Evolutionary conservation across 176 grass and related monocot genomes (phyloP).

Genomic region (Zea luxurians): DNA sequence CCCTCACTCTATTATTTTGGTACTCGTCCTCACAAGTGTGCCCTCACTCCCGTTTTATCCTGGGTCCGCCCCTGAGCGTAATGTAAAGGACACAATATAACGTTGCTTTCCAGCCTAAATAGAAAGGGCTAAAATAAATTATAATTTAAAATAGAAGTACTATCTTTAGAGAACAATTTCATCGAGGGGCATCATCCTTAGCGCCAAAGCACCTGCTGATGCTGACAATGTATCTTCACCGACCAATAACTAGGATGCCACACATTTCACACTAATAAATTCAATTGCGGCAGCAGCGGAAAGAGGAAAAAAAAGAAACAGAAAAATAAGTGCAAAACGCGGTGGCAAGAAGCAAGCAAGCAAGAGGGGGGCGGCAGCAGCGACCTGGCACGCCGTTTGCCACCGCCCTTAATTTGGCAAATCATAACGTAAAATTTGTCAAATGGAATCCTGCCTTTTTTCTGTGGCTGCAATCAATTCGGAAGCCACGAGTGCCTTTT

Average conservation of each 20-base stretch:
- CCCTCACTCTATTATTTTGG: too few relatives aligned
- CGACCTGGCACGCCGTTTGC: constrained; percentile 18
- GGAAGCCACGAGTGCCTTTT: constrained; percentile 4
- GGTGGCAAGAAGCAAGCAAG: constrained; percentile 13
- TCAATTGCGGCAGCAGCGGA: not conserved
- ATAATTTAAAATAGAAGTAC: too few relatives aligned
- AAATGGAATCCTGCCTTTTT: not conserved
- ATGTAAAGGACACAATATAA: too few relatives aligned
- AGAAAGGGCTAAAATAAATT: too few relatives aligned
- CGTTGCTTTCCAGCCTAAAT: too few relatives aligned
- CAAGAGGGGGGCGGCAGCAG: constrained; percentile 2
- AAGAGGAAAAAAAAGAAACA: accelerated
- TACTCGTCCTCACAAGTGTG: too few relatives aligned
- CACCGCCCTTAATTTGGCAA: constrained; percentile 38
- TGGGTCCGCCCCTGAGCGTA: too few relatives aligned
- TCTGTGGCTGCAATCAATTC: constrained; percentile 32
- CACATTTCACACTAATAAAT: not conserved
- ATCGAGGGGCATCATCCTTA: not conserved
- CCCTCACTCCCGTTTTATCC: too few relatives aligned
- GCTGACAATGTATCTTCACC: not conserved
- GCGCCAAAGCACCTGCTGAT: not conserved
- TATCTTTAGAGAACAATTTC: not conserved
- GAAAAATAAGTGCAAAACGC: not conserved
- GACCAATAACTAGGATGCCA: not conserved
- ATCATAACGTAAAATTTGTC: constrained; percentile 7